These are phyloP conservation scores for Tillandsia leiboldiana DNA, from an alignment of 176 grass and related monocot species.

Conservation along the genomic window DNA sequence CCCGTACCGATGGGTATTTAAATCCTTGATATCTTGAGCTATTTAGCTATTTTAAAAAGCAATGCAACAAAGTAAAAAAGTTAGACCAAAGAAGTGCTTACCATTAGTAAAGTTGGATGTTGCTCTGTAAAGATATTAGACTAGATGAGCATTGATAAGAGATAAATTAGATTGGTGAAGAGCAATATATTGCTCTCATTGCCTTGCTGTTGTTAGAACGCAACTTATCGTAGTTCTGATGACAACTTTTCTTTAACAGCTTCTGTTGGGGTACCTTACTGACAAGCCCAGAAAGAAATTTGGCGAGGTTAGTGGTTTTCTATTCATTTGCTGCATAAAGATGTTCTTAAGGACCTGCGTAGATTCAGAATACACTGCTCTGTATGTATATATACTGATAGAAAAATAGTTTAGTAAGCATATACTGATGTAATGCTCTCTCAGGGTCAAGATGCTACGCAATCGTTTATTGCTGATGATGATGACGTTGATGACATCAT, in stretches of 20 bases:
- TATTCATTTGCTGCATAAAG: background rate
- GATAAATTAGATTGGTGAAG: no score
- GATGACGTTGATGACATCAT: slow-evolving; percentile 42
- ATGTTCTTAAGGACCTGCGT: background rate
- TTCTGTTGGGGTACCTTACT: slow-evolving; percentile 3
- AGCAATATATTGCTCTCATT: background rate
- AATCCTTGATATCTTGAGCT: no score
- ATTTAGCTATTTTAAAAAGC: background rate
- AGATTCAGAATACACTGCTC: background rate
- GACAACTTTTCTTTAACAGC: background rate
- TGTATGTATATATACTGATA: background rate
- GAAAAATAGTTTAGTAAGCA: background rate
- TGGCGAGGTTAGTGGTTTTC: slow-evolving; percentile 6
- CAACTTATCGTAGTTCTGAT: background rate
- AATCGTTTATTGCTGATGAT: slow-evolving; percentile 43
- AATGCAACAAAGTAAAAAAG: background rate
- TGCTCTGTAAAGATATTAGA: no score
- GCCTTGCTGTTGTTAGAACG: background rate
- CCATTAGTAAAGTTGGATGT: background rate
- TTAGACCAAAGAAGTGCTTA: background rate
- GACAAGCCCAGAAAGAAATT: slow-evolving; percentile 7
- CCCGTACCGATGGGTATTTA: no score
- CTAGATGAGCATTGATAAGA: no score
- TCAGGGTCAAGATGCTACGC: slow-evolving; percentile 15
- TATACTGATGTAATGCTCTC: slow-evolving; percentile 3